Base-by-base conservation (phyloP, 106 monocot genomes). In the Dioscorea dumetorum region DNA sequence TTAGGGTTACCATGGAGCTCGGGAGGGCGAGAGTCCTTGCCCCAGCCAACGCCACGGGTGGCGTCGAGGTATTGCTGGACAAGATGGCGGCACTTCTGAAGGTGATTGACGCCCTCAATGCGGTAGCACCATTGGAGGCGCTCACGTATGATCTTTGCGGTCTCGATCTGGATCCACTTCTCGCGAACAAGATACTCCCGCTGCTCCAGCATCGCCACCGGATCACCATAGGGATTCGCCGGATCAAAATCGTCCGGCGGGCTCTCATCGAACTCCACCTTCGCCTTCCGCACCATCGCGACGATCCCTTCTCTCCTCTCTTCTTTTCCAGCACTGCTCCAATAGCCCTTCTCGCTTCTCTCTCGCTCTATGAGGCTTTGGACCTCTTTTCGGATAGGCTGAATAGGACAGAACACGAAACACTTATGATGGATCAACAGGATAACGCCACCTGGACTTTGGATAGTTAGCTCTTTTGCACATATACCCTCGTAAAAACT, bases 91-190 rank as follows among this genome's bases (percentile, higher is more conserved):
- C 95, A 95, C 77, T 95, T 95, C 73, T 95, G 81, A 13, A 54
- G 79, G 62, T 95, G 88, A 72, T 95, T 95, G 63, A 95, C 72
- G 22, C 95, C 95, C 68, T 95, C 95, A 54, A 95, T 74, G 48
- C 91, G 85, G 75, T 95, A 95, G 69, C 95, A 95, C 95, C 95
- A 95, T 35, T 71, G 72, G 62, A 95, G 80, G 60, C 77, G 75
- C 58, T 95, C 95, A 22, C 95, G 74, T 67, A 91, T 77, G 75
- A 95, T 95, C 84, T 95, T 95, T 22, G 95, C 88, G 15, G 83
- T 91, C 79, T 95, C 95, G 79, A 95, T 95, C 72, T 88, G 83
- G 81, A 95, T 95, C 88, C 91, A 91, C 80, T 95, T 95, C 91
- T 95, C 95, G 49, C 95, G 68, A 48, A 95, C 91, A 52, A 95